Evolutionary conservation across 2,329 filamentous ascomycete species (phyloP), one percentile per base, ranked within the genome.

Genomic region (Colletotrichum tanaceti): DNA sequence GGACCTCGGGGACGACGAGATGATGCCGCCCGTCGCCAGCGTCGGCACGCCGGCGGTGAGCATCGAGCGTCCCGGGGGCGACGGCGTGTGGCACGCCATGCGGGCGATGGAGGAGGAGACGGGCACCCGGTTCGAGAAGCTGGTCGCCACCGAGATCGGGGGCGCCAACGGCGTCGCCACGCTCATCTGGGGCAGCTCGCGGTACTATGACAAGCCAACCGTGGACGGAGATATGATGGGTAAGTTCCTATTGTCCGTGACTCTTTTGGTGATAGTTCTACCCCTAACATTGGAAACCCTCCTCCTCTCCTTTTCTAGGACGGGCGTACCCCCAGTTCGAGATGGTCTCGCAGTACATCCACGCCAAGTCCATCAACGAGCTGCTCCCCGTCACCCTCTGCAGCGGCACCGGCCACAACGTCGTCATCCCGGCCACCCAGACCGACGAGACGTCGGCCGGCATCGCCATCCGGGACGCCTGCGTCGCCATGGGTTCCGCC

Each of bases 91-190:
- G 52, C 68, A 71, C 7, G 68, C 70, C 6, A 62, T 69, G 55
- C 68, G 59, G 35, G 61, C 68, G 18, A 65, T 71, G 64, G 57
- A 62, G 47, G 68, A 54, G 20, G 52, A 66, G 52, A 62, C 44
- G 58, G 41, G 39, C 52, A 68, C 58, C 0, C 61, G 24, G 53
- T 67, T 66, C 13, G 63, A 71, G 49, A 65, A 67, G 7, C 61
- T 74, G 9, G 69, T 75, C 11, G 67, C 71, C 5, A 70, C 74
- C 2, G 75, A 77, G 67, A 88, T 88, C 49, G 86, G 86, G 0
- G 86, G 86, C 1, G 81, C 81, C 4, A 88, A 88, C 68, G 85
- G 85, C 0, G 75, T 86, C 9, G 79, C 73, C 73, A 80, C 68
- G 35, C 79, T 74, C 76, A 79, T 72, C 74, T 80, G 63, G 75